Evolutionary conservation across 768 basidiomycete species (phyloP), one percentile per base, ranked within the genome.

Genomic region (Neoboletus subvelutipes): DNA sequence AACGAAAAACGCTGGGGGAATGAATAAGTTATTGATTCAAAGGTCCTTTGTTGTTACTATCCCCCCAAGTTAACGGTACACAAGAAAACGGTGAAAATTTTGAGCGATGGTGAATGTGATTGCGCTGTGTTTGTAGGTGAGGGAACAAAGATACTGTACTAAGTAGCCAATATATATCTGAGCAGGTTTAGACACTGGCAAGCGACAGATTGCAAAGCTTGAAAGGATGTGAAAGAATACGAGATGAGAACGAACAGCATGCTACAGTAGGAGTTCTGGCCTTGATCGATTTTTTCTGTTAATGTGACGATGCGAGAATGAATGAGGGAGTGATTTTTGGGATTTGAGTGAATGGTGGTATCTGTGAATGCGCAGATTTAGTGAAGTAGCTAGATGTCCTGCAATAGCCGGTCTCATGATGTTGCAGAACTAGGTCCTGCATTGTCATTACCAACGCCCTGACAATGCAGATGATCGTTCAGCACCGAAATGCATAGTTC

Each of bases 391-490:
- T 46, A 45, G 34, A 48, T 58, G 48, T 66, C 54, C 65, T 57
- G 46, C 28, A 31, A 37, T 55, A 20, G 48, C 31, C 17, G 45
- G n/a, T n/a, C 48, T 31, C 58, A 34, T 37, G 60, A 31, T 24
- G 46, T 12, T 26, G 57, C 47, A 26, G 55, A 46, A 43, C 55
- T 51, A 20, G 60, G 55, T 43, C 58, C 51, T 50, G 55, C 55
- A 12, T 52, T 63, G 13, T 71, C 68, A 24, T 46, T 62, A 36
- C 42, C 41, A 50, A 72, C 71, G 18, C 71, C 71, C 71, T 72
- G 36, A 13, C 13, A 40, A 40, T 28, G 40, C 2, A 43, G 34
- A 20, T 3, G 7, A 36, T 37, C 10, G 31, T 26, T 57, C 31
- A 65, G 56, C 20, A 39, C 41, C 26, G 4, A 18, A 37, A 29